phyloP scores from a whole-genome alignment of 2,329 filamentous ascomycete species.

The Incumbomyces lentus region DNA sequence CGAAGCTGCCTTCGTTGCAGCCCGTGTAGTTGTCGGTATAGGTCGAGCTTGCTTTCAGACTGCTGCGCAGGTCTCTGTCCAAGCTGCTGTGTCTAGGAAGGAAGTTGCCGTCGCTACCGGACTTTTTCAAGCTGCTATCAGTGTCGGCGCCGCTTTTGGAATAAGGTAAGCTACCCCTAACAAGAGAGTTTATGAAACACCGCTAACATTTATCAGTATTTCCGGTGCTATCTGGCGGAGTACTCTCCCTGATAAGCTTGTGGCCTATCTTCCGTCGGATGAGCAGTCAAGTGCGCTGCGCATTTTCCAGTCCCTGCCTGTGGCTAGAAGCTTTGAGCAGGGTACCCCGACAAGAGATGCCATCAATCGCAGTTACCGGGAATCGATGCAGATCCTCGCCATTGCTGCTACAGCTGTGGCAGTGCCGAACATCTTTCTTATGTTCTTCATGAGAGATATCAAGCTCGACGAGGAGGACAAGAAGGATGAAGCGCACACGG shows the following conservation, averaged over 20 bases:
- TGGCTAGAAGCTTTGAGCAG: slow-evolving; percentile 7
- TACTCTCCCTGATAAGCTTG: slow-evolving; percentile 16
- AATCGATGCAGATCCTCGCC: slow-evolving; percentile 18
- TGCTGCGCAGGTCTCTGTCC: slow-evolving; percentile 27
- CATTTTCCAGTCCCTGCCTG: slow-evolving; percentile 20
- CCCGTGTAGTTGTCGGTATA: slow-evolving; percentile 20
- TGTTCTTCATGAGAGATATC: slow-evolving; percentile 21
- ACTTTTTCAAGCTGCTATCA: slow-evolving; percentile 29
- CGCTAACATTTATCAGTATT: slow-evolving; percentile 19
- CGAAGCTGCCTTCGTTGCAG: neutral
- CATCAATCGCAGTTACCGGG: slow-evolving; percentile 16
- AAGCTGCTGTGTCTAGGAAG: slow-evolving; percentile 26
- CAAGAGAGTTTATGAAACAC: neutral
- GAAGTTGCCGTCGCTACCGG: slow-evolving; percentile 30
- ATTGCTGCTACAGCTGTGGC: neutral
- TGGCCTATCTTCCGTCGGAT: slow-evolving; percentile 17
- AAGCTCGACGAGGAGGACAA: slow-evolving; percentile 12
- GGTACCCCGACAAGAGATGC: neutral
- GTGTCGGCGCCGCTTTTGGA: slow-evolving; percentile 23
- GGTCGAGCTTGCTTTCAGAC: slow-evolving; percentile 29
- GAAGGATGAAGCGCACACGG: neutral
- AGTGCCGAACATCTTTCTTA: slow-evolving; percentile 4
- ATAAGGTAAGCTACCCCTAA: slow-evolving; percentile 20
- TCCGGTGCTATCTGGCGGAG: slow-evolving; percentile 31
- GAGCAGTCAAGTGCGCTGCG: slow-evolving; percentile 14